Evolutionary conservation across 1,284 basidiomycete genomes (phyloP).

Genomic region (Trametes pubescens): DNA sequence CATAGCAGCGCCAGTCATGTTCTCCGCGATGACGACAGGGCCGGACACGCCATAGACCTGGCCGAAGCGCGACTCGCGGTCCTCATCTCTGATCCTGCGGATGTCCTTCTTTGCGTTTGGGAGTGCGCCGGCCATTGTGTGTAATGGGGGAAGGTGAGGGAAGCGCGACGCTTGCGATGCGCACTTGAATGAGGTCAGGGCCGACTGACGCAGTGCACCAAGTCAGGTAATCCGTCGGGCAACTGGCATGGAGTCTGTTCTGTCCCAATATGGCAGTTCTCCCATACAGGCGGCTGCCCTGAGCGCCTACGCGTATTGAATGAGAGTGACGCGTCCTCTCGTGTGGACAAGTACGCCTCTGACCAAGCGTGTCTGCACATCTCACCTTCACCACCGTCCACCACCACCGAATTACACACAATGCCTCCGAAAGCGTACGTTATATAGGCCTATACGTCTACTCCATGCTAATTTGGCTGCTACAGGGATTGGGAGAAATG

Average conservation of each 20-base stretch:
- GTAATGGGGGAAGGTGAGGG: constrained; percentile 25
- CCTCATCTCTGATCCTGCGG: constrained; percentile 88
- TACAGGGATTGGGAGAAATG: constrained; percentile 97
- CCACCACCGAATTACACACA: constrained; percentile 25
- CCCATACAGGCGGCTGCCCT: too few relatives aligned
- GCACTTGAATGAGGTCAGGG: constrained; percentile 21
- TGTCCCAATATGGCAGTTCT: constrained; percentile 20
- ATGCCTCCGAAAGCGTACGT: constrained; percentile 89
- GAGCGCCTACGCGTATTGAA: constrained; percentile 33
- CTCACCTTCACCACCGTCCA: constrained; percentile 16
- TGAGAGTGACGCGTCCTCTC: constrained; percentile 45
- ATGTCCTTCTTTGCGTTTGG: constrained; percentile 89
- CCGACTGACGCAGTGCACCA: constrained; percentile 31
- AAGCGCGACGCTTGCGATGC: constrained; percentile 23
- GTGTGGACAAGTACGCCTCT: constrained; percentile 26
- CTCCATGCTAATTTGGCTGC: constrained; percentile 12
- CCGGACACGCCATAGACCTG: constrained; percentile 95
- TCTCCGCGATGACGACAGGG: constrained; percentile 96
- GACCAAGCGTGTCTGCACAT: constrained; percentile 23
- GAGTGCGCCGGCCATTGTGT: constrained; percentile 87
- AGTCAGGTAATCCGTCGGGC: constrained; percentile 13
- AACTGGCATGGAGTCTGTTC: constrained; percentile 31
- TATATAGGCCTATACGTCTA: not conserved
- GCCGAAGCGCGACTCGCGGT: constrained; percentile 88
- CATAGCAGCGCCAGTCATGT: constrained; percentile 97